Evolutionary conservation across 2,329 filamentous ascomycete genomes (phyloP), one percentile per base, ranked within the genome.

Genomic region (Sclerotinia nivalis): DNA sequence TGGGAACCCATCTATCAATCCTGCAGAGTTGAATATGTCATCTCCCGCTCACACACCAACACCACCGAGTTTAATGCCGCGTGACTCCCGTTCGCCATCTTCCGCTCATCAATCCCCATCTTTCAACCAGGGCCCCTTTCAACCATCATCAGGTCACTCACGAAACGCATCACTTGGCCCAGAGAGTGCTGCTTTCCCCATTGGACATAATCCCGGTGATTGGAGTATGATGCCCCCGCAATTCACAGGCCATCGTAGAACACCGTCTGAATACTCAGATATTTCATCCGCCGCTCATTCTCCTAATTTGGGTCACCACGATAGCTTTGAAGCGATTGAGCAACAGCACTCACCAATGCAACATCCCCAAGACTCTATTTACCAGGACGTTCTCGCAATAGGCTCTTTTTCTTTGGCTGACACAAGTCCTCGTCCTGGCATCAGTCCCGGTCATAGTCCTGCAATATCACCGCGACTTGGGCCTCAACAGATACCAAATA

Each of bases 181-280:
- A 25, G 77, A 79, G 66, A 79, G 77, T 71, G 78, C 77, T 55
- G 76, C 86, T 64, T 90, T 86, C 74, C 82, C 85, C 56, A 83
- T 85, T 72, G 81, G 80, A 22, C 81, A 82, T 67, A 79, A 82
- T 59, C 81, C 83, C 62, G 81, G 82, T 59, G 88, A 91, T 72
- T 91, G 88, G 88, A 80, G 83, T 47, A 81, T 85, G 77, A 79
- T 84, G 77, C 85, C 86, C 74, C 81, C 83, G 50, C 82, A 84
- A 71, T 97, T 97, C 77, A 90, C 92, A 74, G 85, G 87, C n/a
- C 95, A 97, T 78, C 87, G 93, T 75, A 88, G 94, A 76, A 89
- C 88, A 50, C 92, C 93, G 0, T 97, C 94, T n/a, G 95, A 97
- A 75, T 93, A 91, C 76, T 97, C 93, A 3, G 95, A 97, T 74